Evolutionary conservation across 1,284 basidiomycete species (phyloP), one percentile per base, ranked within the genome.

Genomic region (Sparassis latifolia): DNA sequence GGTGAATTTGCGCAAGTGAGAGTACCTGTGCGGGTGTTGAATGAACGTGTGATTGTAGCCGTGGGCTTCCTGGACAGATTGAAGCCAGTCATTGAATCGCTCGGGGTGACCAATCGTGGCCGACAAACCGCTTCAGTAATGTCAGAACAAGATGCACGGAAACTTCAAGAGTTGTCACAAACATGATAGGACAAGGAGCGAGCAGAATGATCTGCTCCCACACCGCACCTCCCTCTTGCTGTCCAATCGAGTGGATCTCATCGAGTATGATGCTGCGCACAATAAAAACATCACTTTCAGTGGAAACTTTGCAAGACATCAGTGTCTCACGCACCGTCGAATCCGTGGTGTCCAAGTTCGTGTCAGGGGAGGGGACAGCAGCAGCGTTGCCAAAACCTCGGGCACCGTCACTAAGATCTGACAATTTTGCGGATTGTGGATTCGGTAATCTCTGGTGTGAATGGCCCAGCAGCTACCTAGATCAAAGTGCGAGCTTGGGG

Each of bases 391-490:
- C 29, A 87, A 64, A 59, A 87, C 76, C 51, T 87, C 82, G 0
- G 84, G 84, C 2, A 86, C 83, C 0, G 84, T 88, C 6, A 87
- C 76, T 4, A 87, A 67, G 41, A 87, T 86, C 59, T 87, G 84
- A 55, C 81, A 84, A 47, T 78, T 79, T 49, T 78, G 76, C 5
- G 83, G 75, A 52, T 86, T 75, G 51, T 84, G 71, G 35, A 85
- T 70, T 2, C 79, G 76, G 61, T 77, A 79, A 54, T 87, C 86
- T 2, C 85, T 73, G 0, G 85, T 85, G 55, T 86, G 81, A 31
- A 86, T 76, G 0, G 83, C 79, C 82, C 84, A 86, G 55, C 73
- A 78, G 52, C 73, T 76, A 47, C 71, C 81, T 82, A 38, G 53
- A 32, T 30, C 43, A 27, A 29, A 29, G 20, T 20, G 20, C 3